Conservation (phyloP, 225 moss, liverwort and hornwort species). For the Polytrichum formosum region DNA sequence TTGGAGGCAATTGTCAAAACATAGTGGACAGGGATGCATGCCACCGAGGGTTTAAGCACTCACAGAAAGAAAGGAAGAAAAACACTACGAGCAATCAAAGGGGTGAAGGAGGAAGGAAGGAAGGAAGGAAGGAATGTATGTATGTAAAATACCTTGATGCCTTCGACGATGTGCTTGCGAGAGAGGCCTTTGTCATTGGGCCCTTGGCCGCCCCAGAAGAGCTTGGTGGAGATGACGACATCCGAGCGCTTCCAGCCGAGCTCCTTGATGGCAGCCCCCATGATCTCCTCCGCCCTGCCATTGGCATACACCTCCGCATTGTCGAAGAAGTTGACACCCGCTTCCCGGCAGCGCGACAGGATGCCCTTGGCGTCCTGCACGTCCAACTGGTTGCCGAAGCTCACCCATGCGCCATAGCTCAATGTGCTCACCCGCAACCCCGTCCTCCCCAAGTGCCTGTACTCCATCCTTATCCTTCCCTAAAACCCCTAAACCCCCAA, state of each 20-base stretch:
- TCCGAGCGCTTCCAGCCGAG: slow-evolving; percentile 94
- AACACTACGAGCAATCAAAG: no score
- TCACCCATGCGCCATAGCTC: slow-evolving; percentile 94
- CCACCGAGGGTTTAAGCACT: no score
- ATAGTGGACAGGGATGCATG: no score
- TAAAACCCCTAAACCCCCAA: neutral
- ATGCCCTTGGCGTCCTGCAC: slow-evolving; percentile 73
- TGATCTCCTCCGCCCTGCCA: slow-evolving; percentile 88
- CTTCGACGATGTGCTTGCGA: slow-evolving; percentile 88
- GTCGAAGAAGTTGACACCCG: slow-evolving; percentile 95
- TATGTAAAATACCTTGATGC: slow-evolving; percentile 34
- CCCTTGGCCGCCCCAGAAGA: slow-evolving; percentile 87
- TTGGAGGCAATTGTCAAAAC: no score
- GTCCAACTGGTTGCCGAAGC: slow-evolving; percentile 85
- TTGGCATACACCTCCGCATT: slow-evolving; percentile 91
- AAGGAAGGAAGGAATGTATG: no score
- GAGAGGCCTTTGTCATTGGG: slow-evolving; percentile 91
- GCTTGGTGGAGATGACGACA: slow-evolving; percentile 89
- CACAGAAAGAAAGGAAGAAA: no score
- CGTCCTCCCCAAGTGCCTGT: slow-evolving; percentile 75
- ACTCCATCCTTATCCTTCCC: slow-evolving; percentile 53
- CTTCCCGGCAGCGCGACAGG: slow-evolving; percentile 66
- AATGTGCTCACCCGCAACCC: slow-evolving; percentile 78
- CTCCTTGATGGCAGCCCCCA: slow-evolving; percentile 78
- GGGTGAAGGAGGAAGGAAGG: no score